Base-by-base conservation (phyloP, 1,139 yeast genomes). In the Blastobotrys malaysiensis region DNA sequence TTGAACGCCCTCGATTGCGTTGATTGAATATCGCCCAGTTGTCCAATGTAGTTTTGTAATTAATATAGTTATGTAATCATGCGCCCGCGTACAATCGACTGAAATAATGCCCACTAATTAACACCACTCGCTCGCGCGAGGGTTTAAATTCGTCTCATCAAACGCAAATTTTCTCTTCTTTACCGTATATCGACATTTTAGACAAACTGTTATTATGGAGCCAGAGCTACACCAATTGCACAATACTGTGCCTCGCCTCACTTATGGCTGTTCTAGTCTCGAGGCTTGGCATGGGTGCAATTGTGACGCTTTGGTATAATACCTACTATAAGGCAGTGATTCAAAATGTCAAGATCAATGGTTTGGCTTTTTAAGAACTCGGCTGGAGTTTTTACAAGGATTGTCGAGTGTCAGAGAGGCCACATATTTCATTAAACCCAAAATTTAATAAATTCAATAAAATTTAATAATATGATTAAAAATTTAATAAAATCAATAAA, bases 341-440 rank as follows among this genome's bases (percentile, higher is more conserved):
- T 68, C 70, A 65, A 67, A 74, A 68, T 67, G 80, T 79, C 77
- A 55, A 76, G 78, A 78, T 51, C 59, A 69, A 58, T 36, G 70
- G 54, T 50, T 11, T 52, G 73, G 68, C 69, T 75, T 71, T 72
- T 71, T 78, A 80, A 80, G 84, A 80, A 79, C 83, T 75, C 80
- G 73, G 69, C 75, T 73, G 82, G 82, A 77, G 69, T 63, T 53
- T 59, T 55, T 51, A 54, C 65, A 61, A 64, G 70, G 82, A 78
- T 68, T 71, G 75, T 69, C 66, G 81, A 75, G 84, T 80, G 84
- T 80, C 84, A 80, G 83, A 77, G 77, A 73, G 70, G 73, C 69
- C 72, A 80, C 76, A 79, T 74, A 36, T 47, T 50, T 18, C 22
- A 18, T 18, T 43, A 2, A 31, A 31, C 39, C 16, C 39, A 31